Evolutionary conservation across 2,329 filamentous ascomycete genomes (phyloP).

Genomic region (Dendrostoma leiphaemia): DNA sequence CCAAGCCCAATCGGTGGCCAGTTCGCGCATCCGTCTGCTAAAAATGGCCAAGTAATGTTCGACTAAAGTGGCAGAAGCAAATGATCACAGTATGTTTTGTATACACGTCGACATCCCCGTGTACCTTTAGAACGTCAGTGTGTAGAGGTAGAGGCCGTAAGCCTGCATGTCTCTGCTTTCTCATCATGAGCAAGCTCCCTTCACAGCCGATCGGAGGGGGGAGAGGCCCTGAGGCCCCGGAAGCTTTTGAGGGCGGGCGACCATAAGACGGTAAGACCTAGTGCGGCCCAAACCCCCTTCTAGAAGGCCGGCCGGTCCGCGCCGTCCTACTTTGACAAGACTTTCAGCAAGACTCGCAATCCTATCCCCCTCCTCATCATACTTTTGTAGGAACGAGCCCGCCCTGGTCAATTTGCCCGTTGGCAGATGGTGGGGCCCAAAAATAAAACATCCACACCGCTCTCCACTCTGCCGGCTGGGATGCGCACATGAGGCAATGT

Average conservation of each 20-base stretch:
- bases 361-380: background rate
- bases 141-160: background rate
- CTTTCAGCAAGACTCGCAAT: background rate
- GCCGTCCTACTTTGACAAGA: background rate
- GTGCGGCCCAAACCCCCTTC: background rate
- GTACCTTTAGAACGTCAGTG: background rate
- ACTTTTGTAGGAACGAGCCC: no score
- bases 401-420: conserved; percentile 4
- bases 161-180: background rate
- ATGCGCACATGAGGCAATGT: background rate
- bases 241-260: no score
- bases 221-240: no score
- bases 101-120: background rate
- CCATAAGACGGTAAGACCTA: background rate
- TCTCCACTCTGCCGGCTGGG: background rate
- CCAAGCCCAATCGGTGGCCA: conserved; percentile 9
- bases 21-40: conserved; percentile 2
- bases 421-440: background rate
- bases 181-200: background rate
- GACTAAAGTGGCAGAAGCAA: conserved; percentile 1
- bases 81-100: background rate
- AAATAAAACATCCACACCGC: conserved; percentile 6
- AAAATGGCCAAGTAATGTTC: background rate
- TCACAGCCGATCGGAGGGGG: no score
- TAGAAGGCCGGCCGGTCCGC: conserved; percentile 7